Conservation (phyloP, 2,329 filamentous ascomycete genomes). For the Stemphylium lycopersici region DNA sequence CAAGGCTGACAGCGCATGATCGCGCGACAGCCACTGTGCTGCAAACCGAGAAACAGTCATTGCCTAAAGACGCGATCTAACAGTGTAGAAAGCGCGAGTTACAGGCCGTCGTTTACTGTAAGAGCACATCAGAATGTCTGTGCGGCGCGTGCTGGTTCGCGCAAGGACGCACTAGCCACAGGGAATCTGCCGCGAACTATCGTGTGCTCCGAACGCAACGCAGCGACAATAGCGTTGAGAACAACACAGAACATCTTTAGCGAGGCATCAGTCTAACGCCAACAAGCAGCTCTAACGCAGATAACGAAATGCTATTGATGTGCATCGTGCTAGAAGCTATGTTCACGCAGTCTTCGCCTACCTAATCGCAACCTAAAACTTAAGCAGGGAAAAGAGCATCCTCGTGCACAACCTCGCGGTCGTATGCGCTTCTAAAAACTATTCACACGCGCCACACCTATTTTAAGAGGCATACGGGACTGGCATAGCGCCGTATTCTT, state of each 20-base stretch:
- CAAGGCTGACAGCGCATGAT: conserved; percentile 16
- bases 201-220: no score
- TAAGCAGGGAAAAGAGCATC: not conserved
- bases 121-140: no score
- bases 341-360: no score
- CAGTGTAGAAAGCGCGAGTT: not conserved
- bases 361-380: not conserved
- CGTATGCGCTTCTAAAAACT: not conserved
- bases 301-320: no score
- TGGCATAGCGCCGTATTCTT: not conserved
- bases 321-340: no score
- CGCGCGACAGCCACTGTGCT: conserved; percentile 9
- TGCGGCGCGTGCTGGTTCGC: no score
- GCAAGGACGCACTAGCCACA: no score
- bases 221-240: no score
- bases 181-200: no score
- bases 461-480: not conserved
- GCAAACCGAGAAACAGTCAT: not conserved
- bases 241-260: no score
- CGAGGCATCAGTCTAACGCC: no score
- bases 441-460: not conserved
- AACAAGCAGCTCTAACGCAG: no score
- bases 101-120: not conserved
- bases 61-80: conserved; percentile 1
- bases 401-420: not conserved